Evolutionary conservation across 495 filamentous ascomycete species (phyloP), one percentile per base, ranked within the genome.

Genomic region (Podospora australis): DNA sequence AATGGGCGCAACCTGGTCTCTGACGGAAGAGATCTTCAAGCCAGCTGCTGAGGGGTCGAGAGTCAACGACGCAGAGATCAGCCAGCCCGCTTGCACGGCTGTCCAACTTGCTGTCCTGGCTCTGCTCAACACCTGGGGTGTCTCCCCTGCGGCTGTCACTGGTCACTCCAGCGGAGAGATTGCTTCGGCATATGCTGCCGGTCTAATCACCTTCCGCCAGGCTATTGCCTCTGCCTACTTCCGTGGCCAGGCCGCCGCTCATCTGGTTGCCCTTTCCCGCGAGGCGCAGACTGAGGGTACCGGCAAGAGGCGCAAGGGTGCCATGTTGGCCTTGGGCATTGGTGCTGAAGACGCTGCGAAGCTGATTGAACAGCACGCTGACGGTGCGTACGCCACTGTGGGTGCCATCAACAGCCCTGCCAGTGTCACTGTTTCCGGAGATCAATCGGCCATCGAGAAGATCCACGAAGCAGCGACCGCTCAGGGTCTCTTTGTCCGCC

Each of bases 91-190:
- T 19, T 79, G 67, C 46, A 75, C 73, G 3, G 66, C 65, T 22
- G 24, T 77, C 0, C 73, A 77, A 40, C 59, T 77, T n/a, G 70
- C 70, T 1, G 49, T 83, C 11, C 70, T 78, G 0, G 67, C 74
- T 2, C 49, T 80, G 8, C 54, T 82, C 4, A 21, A 38, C 4
- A 57, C 55, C 10, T 77, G 71, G 71, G 69, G 67, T 16, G 60
- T 82, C 11, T 38, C 39, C 0, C 75, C 77, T 0, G 38, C 52
- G 7, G 61, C 64, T 25, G 72, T 78, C 0, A 63, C 77, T 4
- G 75, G 79, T 3, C 78, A 82, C 49, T 81, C 78, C 8, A 78
- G 72, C 55, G 78, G 79, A 4, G 79, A 82, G 48, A 79, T 80
- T 2, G 67, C 58, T 14, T 71, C 70, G n/a, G 70, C 71, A 1